Base-by-base conservation (phyloP, 1,284 basidiomycete species). In the Pseudozyma sp. region DNA sequence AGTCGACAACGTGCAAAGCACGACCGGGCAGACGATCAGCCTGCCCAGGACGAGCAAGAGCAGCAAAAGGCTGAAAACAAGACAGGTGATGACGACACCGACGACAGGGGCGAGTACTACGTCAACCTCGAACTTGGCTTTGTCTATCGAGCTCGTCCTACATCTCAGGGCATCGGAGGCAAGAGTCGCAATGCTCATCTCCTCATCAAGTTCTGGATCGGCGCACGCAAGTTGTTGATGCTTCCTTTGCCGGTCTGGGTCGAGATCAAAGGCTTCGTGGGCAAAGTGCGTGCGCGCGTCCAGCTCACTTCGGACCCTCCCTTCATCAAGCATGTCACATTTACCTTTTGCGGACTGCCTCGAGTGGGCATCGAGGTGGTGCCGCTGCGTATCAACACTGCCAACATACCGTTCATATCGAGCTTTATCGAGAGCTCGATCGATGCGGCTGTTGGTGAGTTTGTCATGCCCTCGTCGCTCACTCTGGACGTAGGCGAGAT, bases 401-500 rank as follows among this genome's bases (percentile, higher is more conserved):
- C 63, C 16, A 57, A 77, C 48, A 62, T 78, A 16, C 76, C 77
- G 4, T 61, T 78, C 43, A 50, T 78, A 17, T 67, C 66, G 30
- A 69, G 68, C 53, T 74, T 78, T 42, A 68, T 78, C 33, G 69
- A 77, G 45, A 68, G 64, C 47, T 78, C 77, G 19, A 78, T 78
- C 50, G 75, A 78, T 57, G 77, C 74, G 13, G 77, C 77, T 1
- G 35, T 70, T 5, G 71, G 66, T 19, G 75, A 77, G 43, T 78
- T 77, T 31, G 68, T 73, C 42, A 76, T 76, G 54, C 77, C 77
- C 7, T 68, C 59, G 7, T 75, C 70, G 10, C 56, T 78, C 8
- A 77, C 74, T 10, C 29, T 77, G 37, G 77, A 78, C 37, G 62
- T 78, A 0, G 77, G 77, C n/a, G 74, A 78, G 65, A 69, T 73